These are phyloP conservation scores for Colletotrichum caudatum DNA, from an alignment of 2,329 filamentous ascomycete genomes.

Conservation along the genomic window DNA sequence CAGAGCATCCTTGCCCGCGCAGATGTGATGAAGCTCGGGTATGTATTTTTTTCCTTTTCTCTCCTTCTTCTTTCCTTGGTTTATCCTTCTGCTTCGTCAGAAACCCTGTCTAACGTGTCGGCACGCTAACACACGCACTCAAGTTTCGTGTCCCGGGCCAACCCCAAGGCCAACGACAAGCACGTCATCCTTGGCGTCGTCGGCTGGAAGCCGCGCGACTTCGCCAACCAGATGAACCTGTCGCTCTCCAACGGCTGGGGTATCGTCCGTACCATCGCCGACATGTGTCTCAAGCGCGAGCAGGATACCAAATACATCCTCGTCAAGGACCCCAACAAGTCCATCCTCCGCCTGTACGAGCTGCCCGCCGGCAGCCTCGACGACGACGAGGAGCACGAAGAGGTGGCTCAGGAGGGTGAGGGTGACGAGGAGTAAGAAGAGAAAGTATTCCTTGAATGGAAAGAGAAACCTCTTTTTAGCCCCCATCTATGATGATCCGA, in stretches of 20 bases:
- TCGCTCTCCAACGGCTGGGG: slow-evolving; percentile 98
- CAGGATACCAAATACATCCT: slow-evolving; percentile 83
- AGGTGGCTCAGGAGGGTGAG: slow-evolving; percentile 62
- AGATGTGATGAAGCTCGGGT: slow-evolving; percentile 99
- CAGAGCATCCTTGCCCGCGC: slow-evolving; percentile 97
- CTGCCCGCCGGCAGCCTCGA: slow-evolving; percentile 91
- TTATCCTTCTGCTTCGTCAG: neutral
- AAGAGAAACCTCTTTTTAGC: slow-evolving; percentile 6
- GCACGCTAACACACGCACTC: slow-evolving; percentile 48
- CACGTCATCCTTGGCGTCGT: slow-evolving; percentile 96
- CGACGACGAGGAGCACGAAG: slow-evolving; percentile 83
- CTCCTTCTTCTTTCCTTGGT: slow-evolving; percentile 49
- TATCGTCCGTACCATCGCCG: slow-evolving; percentile 96
- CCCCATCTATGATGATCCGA: neutral
- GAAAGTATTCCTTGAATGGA: neutral
- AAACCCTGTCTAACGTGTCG: neutral
- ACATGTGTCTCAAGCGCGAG: slow-evolving; percentile 85
- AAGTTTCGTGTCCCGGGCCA: slow-evolving; percentile 94
- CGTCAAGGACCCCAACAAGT: slow-evolving; percentile 96
- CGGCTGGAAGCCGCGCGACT: slow-evolving; percentile 97
- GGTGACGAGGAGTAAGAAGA: slow-evolving; percentile 49
- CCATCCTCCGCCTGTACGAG: slow-evolving; percentile 91
- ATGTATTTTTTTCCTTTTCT: slow-evolving; percentile 52
- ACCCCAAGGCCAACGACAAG: slow-evolving; percentile 91
- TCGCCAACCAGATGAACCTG: slow-evolving; percentile 97